A percentile compares a stretch with the other conserved stretches of the same genome.
These are phyloP conservation scores for Gyrodon lividus DNA, from an alignment of 768 basidiomycete species.

Conservation along the genomic window DNA sequence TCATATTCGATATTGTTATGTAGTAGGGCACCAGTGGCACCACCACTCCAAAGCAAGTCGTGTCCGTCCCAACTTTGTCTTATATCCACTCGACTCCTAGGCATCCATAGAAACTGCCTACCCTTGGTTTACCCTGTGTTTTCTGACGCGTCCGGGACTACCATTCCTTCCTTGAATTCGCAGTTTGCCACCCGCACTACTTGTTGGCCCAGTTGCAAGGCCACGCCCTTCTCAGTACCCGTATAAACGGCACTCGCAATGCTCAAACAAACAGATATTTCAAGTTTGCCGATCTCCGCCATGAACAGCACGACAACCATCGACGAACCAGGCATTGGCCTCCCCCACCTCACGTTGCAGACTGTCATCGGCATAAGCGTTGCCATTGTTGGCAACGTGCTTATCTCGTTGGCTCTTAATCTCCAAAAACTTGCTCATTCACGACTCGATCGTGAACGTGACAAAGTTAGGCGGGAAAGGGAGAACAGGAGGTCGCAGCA, in stretches of 20 bases:
- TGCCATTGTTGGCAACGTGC: constrained; percentile 79
- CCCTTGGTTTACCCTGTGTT: too few relatives aligned
- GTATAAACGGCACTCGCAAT: neutral
- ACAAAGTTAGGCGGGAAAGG: constrained; percentile 16
- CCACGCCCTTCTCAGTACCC: neutral
- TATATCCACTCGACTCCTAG: neutral
- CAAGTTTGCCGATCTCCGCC: constrained; percentile 10
- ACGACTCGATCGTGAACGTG: constrained; percentile 49
- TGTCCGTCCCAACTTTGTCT: neutral
- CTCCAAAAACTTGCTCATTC: constrained; percentile 90
- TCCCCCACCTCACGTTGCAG: constrained; percentile 54
- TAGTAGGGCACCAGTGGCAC: too few relatives aligned
- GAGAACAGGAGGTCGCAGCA: constrained; percentile 8
- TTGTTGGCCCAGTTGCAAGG: neutral
- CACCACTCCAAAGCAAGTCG: neutral
- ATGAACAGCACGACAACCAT: neutral
- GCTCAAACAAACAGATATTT: neutral
- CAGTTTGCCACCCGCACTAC: neutral
- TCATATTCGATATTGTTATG: too few relatives aligned
- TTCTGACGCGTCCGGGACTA: too few relatives aligned
- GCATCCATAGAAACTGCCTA: neutral
- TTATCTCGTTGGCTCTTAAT: constrained; percentile 90
- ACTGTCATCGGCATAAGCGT: constrained; percentile 78
- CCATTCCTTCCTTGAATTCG: too few relatives aligned
- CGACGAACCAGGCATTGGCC: constrained; percentile 34